A percentile compares a stretch with the other conserved stretches of the same genome.
phyloP scores from a whole-genome alignment of 306 rosid genomes.

The Rosa multiflora region DNA sequence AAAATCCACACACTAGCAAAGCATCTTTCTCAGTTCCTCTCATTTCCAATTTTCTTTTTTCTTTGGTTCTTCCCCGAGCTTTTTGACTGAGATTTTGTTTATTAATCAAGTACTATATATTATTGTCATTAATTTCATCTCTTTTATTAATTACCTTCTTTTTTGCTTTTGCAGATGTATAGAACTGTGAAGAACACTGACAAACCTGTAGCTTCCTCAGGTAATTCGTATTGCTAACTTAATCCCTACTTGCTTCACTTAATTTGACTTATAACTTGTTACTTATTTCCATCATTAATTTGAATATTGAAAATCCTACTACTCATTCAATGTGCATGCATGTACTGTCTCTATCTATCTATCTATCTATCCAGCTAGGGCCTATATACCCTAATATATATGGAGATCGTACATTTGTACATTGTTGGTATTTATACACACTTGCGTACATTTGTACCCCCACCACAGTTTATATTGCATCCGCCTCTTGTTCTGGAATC shows the following conservation, averaged over 20 bases:
- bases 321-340: background rate
- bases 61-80: background rate
- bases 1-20: slow-evolving; percentile 30
- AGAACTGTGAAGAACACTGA: slow-evolving; percentile 93
- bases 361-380: background rate
- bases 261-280: background rate
- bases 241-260: background rate
- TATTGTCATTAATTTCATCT: background rate
- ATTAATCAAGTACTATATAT: background rate
- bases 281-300: slow-evolving; percentile 19
- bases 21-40: slow-evolving; percentile 28
- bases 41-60: background rate
- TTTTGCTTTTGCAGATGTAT: slow-evolving; percentile 68
- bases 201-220: slow-evolving; percentile 84
- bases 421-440: background rate
- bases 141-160: slow-evolving; percentile 2
- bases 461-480: background rate
- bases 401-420: background rate
- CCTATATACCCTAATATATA: background rate
- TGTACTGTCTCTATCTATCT: background rate
- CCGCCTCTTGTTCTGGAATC: background rate
- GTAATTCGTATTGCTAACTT: slow-evolving; percentile 39
- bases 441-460: background rate
- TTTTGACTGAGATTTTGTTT: background rate
- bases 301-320: background rate